A percentile compares a stretch with the other conserved stretches of the same genome.
These are phyloP conservation scores for Aspergillus luchuensis DNA, from an alignment of 2,329 filamentous ascomycete genomes.

Conservation along the genomic window DNA sequence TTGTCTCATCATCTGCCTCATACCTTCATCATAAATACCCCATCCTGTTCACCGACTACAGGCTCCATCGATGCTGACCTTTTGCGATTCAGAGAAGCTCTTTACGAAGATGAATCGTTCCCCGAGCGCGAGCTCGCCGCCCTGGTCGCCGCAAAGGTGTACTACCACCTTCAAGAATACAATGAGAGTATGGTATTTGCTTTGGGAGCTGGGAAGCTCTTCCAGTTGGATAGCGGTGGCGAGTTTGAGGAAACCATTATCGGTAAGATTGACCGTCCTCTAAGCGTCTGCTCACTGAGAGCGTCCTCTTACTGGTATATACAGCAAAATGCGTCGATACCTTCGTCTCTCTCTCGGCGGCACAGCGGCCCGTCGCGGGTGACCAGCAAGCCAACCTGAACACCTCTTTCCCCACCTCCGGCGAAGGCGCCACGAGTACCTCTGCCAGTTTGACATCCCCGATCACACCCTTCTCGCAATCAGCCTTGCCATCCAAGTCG, in stretches of 20 bases:
- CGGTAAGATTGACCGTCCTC: constrained; percentile 51
- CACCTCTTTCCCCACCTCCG: constrained; percentile 72
- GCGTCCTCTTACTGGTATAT: constrained; percentile 11
- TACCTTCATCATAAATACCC: not conserved
- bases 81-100: constrained; percentile 70
- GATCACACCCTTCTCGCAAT: constrained; percentile 93
- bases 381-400: constrained; percentile 68
- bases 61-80: constrained; percentile 16
- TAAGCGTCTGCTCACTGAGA: not conserved
- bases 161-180: constrained; percentile 98
- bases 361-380: constrained; percentile 54
- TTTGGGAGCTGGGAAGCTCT: constrained; percentile 88
- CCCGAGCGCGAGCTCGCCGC: constrained; percentile 92
- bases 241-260: constrained; percentile 99
- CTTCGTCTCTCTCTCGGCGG: constrained; percentile 79
- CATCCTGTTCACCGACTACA: not conserved
- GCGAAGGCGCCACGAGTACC: constrained; percentile 66
- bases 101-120: constrained; percentile 96
- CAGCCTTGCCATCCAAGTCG: constrained; percentile 88
- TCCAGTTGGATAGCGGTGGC: constrained; percentile 85
- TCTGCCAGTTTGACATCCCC: constrained; percentile 75
- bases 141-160: constrained; percentile 93
- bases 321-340: constrained; percentile 91
- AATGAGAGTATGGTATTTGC: constrained; percentile 99
- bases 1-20: not conserved